Evolutionary conservation across 371 early-diverging fungal species (phyloP).

Genomic region (Apophysomyces trapeziformis): DNA sequence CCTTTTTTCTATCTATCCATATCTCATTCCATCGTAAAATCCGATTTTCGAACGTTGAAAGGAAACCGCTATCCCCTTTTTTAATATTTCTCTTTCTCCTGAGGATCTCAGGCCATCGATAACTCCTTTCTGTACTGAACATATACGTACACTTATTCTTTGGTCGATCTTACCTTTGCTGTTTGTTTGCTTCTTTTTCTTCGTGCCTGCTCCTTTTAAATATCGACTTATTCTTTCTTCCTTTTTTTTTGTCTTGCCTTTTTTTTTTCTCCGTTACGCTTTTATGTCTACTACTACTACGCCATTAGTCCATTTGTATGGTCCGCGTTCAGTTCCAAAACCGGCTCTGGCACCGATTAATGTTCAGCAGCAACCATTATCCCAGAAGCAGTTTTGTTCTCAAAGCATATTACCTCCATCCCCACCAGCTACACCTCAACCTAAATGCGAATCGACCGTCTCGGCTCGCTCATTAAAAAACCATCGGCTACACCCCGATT

Average conservation of each 20-base stretch:
- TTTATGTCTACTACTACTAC: constrained; percentile 18
- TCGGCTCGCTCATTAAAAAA: constrained; percentile 52
- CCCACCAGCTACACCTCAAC: constrained; percentile 37
- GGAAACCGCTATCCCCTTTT: constrained; percentile 23
- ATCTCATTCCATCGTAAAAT: constrained; percentile 37
- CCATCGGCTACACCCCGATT: constrained; percentile 52
- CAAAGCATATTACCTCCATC: constrained; percentile 18
- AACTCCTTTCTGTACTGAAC: constrained; percentile 5
- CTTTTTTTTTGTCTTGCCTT: constrained; percentile 12
- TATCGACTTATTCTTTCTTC: constrained; percentile 18
- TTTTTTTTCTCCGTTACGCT: constrained; percentile 11
- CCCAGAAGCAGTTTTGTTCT: neutral
- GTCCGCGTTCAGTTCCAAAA: constrained; percentile 28
- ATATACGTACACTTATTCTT: neutral
- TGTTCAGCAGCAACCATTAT: constrained; percentile 18
- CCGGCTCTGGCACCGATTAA: constrained; percentile 24
- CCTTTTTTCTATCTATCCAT: constrained; percentile 25
- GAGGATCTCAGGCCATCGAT: constrained; percentile 25
- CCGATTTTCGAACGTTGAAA: constrained; percentile 20
- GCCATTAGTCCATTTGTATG: constrained; percentile 36
- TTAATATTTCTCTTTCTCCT: constrained; percentile 30
- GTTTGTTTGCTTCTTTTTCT: constrained; percentile 2
- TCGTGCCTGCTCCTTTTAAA: constrained; percentile 20
- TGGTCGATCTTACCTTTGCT: neutral
- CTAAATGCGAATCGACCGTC: constrained; percentile 32